These are phyloP conservation scores for Geopyxis carbonaria DNA, from an alignment of 495 filamentous ascomycete genomes.

Conservation along the genomic window DNA sequence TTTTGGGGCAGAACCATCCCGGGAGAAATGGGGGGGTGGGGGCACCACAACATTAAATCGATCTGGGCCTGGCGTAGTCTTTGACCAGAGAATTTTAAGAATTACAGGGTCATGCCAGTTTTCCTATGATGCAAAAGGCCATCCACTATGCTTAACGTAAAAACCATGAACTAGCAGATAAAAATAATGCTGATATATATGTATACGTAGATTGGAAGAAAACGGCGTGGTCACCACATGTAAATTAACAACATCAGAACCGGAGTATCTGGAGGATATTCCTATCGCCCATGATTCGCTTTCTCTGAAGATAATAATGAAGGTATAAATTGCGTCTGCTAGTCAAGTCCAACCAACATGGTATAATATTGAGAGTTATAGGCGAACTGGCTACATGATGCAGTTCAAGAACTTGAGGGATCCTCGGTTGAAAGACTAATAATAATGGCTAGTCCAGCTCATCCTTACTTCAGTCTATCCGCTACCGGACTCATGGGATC, in stretches of 20 bases:
- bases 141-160: constrained; percentile 37
- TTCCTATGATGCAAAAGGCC: constrained; percentile 52
- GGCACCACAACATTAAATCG: constrained; percentile 35
- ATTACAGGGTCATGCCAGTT: constrained; percentile 68
- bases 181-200: constrained; percentile 27
- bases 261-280: constrained; percentile 50
- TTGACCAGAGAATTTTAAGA: constrained; percentile 57
- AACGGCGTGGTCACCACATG: constrained; percentile 76
- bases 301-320: constrained; percentile 85
- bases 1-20: constrained; percentile 60
- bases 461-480: constrained; percentile 58
- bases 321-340: constrained; percentile 6
- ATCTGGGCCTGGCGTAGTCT: constrained; percentile 43
- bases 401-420: constrained; percentile 17
- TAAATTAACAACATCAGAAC: constrained; percentile 77
- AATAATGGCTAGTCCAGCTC: constrained; percentile 43
- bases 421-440: constrained; percentile 41
- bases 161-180: not conserved
- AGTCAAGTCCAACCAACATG: no score
- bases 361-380: no score
- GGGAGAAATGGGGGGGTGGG: constrained; percentile 5
- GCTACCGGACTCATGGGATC: constrained; percentile 61
- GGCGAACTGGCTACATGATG: constrained; percentile 21
- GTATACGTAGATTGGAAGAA: constrained; percentile 69
- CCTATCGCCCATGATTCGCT: constrained; percentile 65